Percentiles rank a stretch among this genome's conserved stretches.
phyloP scores from a whole-genome alignment of 352 stramenopile species.

The Phytophthora fragariaefolia region DNA sequence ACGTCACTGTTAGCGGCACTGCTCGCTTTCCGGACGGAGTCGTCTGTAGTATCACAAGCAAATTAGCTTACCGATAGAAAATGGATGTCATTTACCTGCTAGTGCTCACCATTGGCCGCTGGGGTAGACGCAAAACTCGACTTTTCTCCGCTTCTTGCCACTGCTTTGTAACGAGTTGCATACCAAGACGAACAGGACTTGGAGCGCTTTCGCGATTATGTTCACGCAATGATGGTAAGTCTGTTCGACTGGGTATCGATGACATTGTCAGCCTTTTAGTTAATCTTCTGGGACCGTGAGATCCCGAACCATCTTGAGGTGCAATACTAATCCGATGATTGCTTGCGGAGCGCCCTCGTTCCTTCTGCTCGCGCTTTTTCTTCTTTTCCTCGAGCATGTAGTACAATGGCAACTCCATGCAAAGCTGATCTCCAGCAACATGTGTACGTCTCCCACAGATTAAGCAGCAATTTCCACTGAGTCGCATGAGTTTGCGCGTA shows the following conservation, averaged over 20 bases:
- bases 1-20: conserved; percentile 31
- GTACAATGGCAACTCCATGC: conserved; percentile 76
- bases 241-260: conserved; percentile 10
- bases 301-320: conserved; percentile 3
- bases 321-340: conserved; percentile 61
- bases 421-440: conserved; percentile 79
- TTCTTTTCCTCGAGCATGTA: conserved; percentile 71
- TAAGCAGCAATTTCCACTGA: conserved; percentile 80
- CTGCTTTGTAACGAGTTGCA: conserved; percentile 56
- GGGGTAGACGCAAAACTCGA: conserved; percentile 38
- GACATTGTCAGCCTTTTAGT: conserved; percentile 12
- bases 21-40: conserved; percentile 34
- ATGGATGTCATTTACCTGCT: not conserved
- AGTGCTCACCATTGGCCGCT: conserved; percentile 38
- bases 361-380: conserved; percentile 52
- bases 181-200: conserved; percentile 46
- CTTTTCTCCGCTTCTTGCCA: conserved; percentile 60
- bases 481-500: conserved; percentile 85
- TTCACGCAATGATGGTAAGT: conserved; percentile 42
- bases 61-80: not conserved
- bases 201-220: conserved; percentile 3
- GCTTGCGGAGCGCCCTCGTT: conserved; percentile 48
- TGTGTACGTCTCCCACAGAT: conserved; percentile 78
- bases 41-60: conserved; percentile 26
- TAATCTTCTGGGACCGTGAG: conserved; percentile 1